Evolutionary conservation across 257 asterid genomes (phyloP), one percentile per base, ranked within the genome.

Genomic region (Cordia subcordata): DNA sequence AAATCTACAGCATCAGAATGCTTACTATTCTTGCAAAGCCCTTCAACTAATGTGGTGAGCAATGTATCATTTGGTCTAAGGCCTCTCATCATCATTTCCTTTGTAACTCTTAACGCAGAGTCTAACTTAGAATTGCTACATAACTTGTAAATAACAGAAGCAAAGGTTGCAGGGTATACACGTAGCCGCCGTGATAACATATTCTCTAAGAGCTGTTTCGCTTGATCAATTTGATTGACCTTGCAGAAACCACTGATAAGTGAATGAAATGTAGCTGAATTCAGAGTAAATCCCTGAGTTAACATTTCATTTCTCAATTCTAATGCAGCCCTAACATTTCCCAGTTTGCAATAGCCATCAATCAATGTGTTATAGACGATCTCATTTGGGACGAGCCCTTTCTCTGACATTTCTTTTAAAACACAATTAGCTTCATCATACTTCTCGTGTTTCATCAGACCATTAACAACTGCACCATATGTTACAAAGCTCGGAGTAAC

Each of bases 291-390:
- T 53, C 83, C 91, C 55, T 60, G 64, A 35, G 56, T 60, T 70
- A 72, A 14, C 96, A 90, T 90, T 55, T 79, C 82, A 70, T 78
- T 79, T 85, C 72, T 82, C 54, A 87, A 63, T 71, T 72, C 75
- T 66, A 82, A 58, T 5, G 94, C 95, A 50, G 62, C 53, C 49
- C 46, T 56, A 70, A 81, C 49, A 54, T 87, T 81, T 62, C 96
- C 95, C 60, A 58, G 71, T 74, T 70, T 81, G 79, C 87, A 87
- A 68, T 76, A 80, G 56, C 95, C 96, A 55, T 77, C 82, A 46
- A 90, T 90, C 78, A 90, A 72, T 11, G 87, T 83, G 73, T 87
- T 87, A 61, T 75, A 90, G 39, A 87, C 71, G 59, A 85, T 72
- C 39, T 65, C 83, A 76, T 85, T 87, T 12, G 89, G 87, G 44